phyloP scores from a whole-genome alignment of 768 basidiomycete genomes.

The Mycena pura region DNA sequence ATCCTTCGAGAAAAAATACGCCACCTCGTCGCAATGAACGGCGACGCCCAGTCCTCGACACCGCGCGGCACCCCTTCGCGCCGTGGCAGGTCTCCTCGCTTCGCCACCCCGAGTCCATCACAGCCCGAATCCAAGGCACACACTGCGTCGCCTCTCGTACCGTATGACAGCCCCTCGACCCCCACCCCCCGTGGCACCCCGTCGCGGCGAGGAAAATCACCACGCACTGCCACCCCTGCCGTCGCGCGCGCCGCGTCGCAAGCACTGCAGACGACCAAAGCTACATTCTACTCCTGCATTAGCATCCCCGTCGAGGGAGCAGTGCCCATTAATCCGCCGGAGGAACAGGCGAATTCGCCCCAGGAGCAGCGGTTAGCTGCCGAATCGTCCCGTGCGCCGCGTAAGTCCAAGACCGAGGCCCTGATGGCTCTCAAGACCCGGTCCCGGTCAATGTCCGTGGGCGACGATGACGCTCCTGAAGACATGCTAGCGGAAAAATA shows the following conservation, averaged over 20 bases:
- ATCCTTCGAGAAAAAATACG: constrained; percentile 16
- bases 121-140: constrained; percentile 42
- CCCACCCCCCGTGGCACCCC: constrained; percentile 62
- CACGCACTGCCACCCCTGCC: constrained; percentile 57
- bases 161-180: constrained; percentile 55
- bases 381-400: constrained; percentile 74
- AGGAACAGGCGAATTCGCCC: constrained; percentile 43
- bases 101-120: constrained; percentile 56
- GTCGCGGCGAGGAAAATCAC: constrained; percentile 69
- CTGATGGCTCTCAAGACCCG: constrained; percentile 79
- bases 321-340: constrained; percentile 59
- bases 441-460: constrained; percentile 59
- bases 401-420: constrained; percentile 91
- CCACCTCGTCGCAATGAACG: constrained; percentile 11
- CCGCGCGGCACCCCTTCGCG: constrained; percentile 69
- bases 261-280: constrained; percentile 55
- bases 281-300: constrained; percentile 70
- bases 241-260: constrained; percentile 53
- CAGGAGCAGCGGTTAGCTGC: constrained; percentile 45
- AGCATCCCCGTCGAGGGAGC: constrained; percentile 82
- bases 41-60: constrained; percentile 46
- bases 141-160: constrained; percentile 38
- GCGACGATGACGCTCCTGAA: constrained; percentile 59
- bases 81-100: constrained; percentile 67
- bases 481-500: constrained; percentile 57